Evolutionary conservation across 805 yeast species (phyloP).

Genomic region (Myxozyma monticola): DNA sequence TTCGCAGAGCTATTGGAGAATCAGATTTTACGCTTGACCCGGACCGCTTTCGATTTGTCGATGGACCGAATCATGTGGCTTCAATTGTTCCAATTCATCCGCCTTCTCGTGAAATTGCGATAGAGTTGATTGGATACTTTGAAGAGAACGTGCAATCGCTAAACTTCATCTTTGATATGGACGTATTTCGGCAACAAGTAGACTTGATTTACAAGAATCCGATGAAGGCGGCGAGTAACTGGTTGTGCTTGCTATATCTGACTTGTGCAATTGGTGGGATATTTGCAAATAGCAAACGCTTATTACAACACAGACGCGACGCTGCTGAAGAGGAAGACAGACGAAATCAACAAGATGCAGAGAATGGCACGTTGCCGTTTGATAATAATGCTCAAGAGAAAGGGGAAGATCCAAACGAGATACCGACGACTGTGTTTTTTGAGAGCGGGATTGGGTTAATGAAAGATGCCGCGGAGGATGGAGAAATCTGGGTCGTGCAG

Average conservation of each 20-base stretch:
- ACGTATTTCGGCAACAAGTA: conserved; percentile 36
- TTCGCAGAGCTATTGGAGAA: conserved; percentile 38
- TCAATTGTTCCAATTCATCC: conserved; percentile 34
- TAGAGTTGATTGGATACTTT: conserved; percentile 39
- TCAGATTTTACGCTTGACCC: conserved; percentile 45
- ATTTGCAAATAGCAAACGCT: conserved; percentile 39
- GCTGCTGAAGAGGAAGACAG: too few species aligned
- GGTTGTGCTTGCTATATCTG: conserved; percentile 42
- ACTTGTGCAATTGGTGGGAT: conserved; percentile 46
- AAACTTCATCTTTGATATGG: conserved; percentile 44
- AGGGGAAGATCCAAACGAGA: not conserved
- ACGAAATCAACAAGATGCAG: too few species aligned
- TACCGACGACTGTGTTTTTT: conserved; percentile 39
- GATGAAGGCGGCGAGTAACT: conserved; percentile 32
- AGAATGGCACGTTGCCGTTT: not conserved
- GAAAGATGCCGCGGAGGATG: conserved; percentile 42
- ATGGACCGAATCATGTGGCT: conserved; percentile 39
- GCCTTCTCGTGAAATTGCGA: conserved; percentile 39
- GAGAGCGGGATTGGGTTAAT: conserved; percentile 41
- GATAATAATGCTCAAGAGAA: not conserved
- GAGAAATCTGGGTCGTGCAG: conserved; percentile 46
- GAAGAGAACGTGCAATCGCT: conserved; percentile 44
- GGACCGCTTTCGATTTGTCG: conserved; percentile 42
- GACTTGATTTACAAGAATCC: conserved; percentile 41
- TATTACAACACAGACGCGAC: conserved; percentile 23